Conservation (phyloP, 176 grass and related monocot species). For the Oryza rufipogon region DNA sequence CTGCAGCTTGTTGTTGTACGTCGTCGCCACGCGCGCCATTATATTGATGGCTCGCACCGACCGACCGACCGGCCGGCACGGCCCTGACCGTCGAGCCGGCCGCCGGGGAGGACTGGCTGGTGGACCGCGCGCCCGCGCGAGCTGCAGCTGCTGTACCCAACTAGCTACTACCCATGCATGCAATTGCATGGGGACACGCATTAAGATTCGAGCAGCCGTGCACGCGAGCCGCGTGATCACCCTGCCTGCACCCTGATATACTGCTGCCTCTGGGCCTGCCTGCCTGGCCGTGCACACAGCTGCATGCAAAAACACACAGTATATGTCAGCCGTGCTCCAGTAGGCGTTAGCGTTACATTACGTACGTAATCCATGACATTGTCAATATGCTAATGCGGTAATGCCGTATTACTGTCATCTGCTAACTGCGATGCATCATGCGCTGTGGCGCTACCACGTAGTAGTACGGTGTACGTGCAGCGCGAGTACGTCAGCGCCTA, state of each 20-base stretch:
- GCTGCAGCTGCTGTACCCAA: neutral
- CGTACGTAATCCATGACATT: neutral
- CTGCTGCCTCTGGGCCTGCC: neutral
- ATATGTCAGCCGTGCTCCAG: no score
- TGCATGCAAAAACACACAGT: neutral
- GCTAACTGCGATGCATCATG: neutral
- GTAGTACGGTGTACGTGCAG: no score
- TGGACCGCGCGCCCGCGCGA: no score
- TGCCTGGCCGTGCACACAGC: no score
- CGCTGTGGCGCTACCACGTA: neutral
- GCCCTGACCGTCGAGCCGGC: neutral
- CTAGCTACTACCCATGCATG: neutral
- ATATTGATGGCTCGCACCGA: constrained; percentile 22
- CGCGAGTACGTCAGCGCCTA: neutral
- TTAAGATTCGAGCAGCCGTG: neutral
- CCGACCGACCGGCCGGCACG: neutral
- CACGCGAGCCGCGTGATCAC: neutral
- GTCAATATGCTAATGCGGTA: no score
- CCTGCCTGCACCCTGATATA: neutral
- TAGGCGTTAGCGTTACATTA: neutral
- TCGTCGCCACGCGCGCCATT: neutral
- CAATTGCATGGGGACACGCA: neutral
- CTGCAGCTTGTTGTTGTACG: neutral
- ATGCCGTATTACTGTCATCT: no score
- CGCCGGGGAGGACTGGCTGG: neutral